Evolutionary conservation across 2,329 filamentous ascomycete genomes (phyloP).

Genomic region (Neonectria hederae): DNA sequence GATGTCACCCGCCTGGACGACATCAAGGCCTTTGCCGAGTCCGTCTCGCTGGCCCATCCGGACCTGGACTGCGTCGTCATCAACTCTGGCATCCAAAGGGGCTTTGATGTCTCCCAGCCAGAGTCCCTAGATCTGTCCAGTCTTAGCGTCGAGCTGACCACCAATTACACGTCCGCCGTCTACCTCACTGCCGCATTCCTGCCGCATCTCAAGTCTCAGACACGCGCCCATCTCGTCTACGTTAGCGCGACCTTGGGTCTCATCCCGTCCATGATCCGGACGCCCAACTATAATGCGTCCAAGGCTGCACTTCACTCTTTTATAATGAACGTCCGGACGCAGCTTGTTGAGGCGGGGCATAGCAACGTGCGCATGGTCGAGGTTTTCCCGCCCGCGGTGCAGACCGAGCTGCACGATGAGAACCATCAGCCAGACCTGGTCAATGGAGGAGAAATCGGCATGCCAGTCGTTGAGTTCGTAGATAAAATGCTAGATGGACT

Average conservation of each 20-base stretch:
- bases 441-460: constrained; percentile 46
- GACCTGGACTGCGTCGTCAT: constrained; percentile 60
- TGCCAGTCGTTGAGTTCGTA: constrained; percentile 52
- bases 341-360: constrained; percentile 28
- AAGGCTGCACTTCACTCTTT: constrained; percentile 42
- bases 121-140: constrained; percentile 42
- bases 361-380: constrained; percentile 36
- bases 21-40: constrained; percentile 38
- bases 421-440: constrained; percentile 40
- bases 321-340: constrained; percentile 34
- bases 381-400: constrained; percentile 44
- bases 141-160: constrained; percentile 40
- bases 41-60: constrained; percentile 25
- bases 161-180: constrained; percentile 42
- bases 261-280: constrained; percentile 34
- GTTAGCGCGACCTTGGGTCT: constrained; percentile 39
- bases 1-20: constrained; percentile 57
- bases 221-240: constrained; percentile 32
- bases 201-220: constrained; percentile 36
- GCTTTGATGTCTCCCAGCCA: constrained; percentile 44
- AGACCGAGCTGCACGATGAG: constrained; percentile 43
- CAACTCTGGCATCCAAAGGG: constrained; percentile 65
- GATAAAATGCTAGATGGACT: constrained; percentile 48
- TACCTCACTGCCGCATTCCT: constrained; percentile 42
- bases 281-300: constrained; percentile 43